Base-by-base conservation (phyloP, 1,284 basidiomycete genomes). In the Rhodotorula sp. region DNA sequence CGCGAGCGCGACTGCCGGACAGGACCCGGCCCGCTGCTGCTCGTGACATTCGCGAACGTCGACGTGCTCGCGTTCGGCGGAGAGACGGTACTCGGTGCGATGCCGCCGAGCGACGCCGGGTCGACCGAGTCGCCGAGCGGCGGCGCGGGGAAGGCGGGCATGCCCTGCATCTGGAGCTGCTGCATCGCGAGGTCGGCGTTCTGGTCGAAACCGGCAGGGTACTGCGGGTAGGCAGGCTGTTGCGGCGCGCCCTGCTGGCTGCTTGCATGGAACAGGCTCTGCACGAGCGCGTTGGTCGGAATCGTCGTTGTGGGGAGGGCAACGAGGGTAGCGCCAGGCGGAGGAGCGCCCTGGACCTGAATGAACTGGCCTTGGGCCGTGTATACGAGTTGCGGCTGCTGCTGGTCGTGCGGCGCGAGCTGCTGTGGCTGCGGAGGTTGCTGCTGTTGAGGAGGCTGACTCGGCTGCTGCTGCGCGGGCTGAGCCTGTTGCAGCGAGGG, bases 1-100 rank as follows among this genome's bases (percentile, higher is more conserved):
- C 75, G 63, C 2, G 73, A 74, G n/a, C 75, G 72, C 5, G 73
- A 64, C 17, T 67, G 73, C 12, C 75, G 67, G 12, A 67, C 61
- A 4, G 70, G 70, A 10, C 70, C 70, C 8, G 55, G 54, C 2
- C 66, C 64, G 21, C 10, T 39, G 37, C 48, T 44, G 41, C 8
- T 44, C 34, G 22, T n/a, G 10, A 13, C 29, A 39, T 34, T 34
- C 29, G 48, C 21, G 32, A 56, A 34, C 22, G 41, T 44, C 32
- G 58, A n/a, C 9, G 61, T 34, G 50, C 55, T 29, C 29, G 29
- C 29, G 29, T 32, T 60, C 19, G 51, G 37, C 36, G 58, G 61
- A 27, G 41, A 37, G 48, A 51, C 22, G 41, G 37, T 25, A 32
- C 29, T 48, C 9, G 55, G 61, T 25, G 61, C 55, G 54, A 50